Percentiles rank a stretch among this genome's conserved stretches.
Conservation (phyloP, 2,329 filamentous ascomycete species). For the Pseudogymnoascus sp. region DNA sequence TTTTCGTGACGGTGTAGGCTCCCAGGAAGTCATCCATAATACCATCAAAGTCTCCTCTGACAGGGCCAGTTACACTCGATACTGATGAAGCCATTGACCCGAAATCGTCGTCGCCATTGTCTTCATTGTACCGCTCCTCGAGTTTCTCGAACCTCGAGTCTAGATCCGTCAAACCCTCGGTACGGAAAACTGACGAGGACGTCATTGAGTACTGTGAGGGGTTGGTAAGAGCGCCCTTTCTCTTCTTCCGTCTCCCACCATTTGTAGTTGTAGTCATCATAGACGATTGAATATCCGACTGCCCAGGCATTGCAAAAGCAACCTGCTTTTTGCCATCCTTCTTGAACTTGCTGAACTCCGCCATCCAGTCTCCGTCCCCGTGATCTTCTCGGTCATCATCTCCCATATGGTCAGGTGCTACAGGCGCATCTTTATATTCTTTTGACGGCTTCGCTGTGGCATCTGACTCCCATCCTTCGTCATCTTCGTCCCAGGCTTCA, state of each 20-base stretch:
- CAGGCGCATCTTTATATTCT: constrained; percentile 40
- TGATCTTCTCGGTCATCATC: constrained; percentile 50
- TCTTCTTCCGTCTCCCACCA: constrained; percentile 81
- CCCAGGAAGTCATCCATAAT: constrained; percentile 92
- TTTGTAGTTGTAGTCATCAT: constrained; percentile 68
- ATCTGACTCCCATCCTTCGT: constrained; percentile 92
- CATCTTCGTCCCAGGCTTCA: constrained; percentile 52
- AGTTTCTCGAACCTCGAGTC: constrained; percentile 89
- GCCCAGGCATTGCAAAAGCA: constrained; percentile 36
- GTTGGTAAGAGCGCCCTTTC: constrained; percentile 86
- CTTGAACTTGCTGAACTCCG: constrained; percentile 92
- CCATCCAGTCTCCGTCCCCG: constrained; percentile 74
- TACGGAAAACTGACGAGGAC: constrained; percentile 76
- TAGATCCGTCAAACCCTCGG: constrained; percentile 74
- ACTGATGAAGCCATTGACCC: constrained; percentile 56
- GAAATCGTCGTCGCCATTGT: constrained; percentile 53
- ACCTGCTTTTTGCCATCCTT: constrained; percentile 56
- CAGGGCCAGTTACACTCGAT: constrained; percentile 59
- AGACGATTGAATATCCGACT: constrained; percentile 60
- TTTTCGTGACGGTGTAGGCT: constrained; percentile 61
- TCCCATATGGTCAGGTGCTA: constrained; percentile 35
- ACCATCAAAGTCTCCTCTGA: constrained; percentile 72
- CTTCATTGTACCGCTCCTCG: constrained; percentile 68
- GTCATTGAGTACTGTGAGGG: constrained; percentile 88
- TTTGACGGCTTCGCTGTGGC: constrained; percentile 69